Evolutionary conservation across 495 filamentous ascomycete species (phyloP).

Genomic region (Alectoria sarmentosa): DNA sequence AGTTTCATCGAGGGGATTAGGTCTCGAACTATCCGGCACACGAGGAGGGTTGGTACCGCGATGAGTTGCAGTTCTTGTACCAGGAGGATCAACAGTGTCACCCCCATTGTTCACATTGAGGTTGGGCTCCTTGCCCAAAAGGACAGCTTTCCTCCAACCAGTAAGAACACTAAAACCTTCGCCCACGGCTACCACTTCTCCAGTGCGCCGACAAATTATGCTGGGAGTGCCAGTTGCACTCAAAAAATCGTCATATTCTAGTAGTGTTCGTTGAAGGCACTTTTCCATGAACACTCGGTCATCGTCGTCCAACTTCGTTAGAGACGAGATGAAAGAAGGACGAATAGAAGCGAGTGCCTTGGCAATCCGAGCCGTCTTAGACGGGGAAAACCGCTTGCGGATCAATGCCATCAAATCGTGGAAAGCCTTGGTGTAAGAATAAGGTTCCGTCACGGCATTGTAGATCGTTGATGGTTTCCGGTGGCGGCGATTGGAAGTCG

Average conservation of each 20-base stretch:
- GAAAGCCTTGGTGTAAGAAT: slow-evolving; percentile 82
- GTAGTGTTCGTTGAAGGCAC: slow-evolving; percentile 85
- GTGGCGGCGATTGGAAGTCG: slow-evolving; percentile 44
- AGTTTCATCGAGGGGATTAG: slow-evolving; percentile 21
- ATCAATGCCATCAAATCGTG: slow-evolving; percentile 81
- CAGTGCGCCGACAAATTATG: slow-evolving; percentile 83
- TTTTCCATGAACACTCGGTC: slow-evolving; percentile 98
- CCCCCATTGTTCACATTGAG: slow-evolving; percentile 74
- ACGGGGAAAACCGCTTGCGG: slow-evolving; percentile 61
- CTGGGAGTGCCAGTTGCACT: slow-evolving; percentile 80
- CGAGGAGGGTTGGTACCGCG: slow-evolving; percentile 46
- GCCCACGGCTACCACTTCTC: slow-evolving; percentile 84
- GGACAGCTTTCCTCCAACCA: slow-evolving; percentile 86
- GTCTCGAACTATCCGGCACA: slow-evolving; percentile 28
- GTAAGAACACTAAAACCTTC: slow-evolving; percentile 94
- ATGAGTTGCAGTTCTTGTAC: slow-evolving; percentile 34
- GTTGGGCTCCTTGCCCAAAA: slow-evolving; percentile 83
- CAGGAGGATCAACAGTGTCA: slow-evolving; percentile 17
- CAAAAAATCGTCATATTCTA: slow-evolving; percentile 89
- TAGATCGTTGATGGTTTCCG: slow-evolving; percentile 82
- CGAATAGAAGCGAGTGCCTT: slow-evolving; percentile 83
- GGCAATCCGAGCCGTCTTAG: slow-evolving; percentile 69
- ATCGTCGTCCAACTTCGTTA: slow-evolving; percentile 69
- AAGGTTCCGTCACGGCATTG: slow-evolving; percentile 78
- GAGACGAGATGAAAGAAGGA: slow-evolving; percentile 86